Percentiles rank a stretch among this genome's conserved stretches.
Evolutionary conservation across 2,329 filamentous ascomycete species (phyloP).

Genomic region (Penicillium sp.): DNA sequence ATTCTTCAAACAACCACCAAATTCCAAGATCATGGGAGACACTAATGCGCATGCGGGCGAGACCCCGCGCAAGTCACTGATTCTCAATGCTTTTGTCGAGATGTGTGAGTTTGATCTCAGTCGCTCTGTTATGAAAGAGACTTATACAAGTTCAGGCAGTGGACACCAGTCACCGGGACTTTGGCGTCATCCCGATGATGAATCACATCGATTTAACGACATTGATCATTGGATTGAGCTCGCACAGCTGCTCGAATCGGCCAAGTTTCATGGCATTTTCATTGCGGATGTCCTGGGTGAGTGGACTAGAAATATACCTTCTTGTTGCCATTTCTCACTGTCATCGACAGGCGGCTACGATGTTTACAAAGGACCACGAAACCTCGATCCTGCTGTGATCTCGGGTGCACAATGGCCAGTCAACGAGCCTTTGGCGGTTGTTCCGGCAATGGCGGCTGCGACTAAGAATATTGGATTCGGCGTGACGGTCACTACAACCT

Average conservation of each 20-base stretch:
- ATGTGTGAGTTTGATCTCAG: constrained; percentile 35
- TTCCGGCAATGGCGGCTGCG: constrained; percentile 62
- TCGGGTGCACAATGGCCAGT: constrained; percentile 65
- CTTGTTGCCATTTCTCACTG: not conserved
- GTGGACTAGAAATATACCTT: not conserved
- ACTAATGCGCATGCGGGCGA: too few species aligned
- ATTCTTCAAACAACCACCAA: too few species aligned
- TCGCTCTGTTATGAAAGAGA: not conserved
- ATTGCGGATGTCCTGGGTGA: constrained; percentile 59
- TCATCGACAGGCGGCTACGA: constrained; percentile 54
- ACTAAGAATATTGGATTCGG: constrained; percentile 64
- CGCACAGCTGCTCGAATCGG: constrained; percentile 55
- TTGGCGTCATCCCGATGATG: constrained; percentile 60
- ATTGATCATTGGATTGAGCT: constrained; percentile 57
- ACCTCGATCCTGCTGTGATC: constrained; percentile 54
- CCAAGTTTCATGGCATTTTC: constrained; percentile 61
- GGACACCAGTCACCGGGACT: constrained; percentile 53
- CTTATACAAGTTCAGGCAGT: constrained; percentile 32
- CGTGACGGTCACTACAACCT: constrained; percentile 62
- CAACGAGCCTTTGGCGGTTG: constrained; percentile 60
- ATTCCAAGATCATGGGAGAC: too few species aligned
- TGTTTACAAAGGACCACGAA: constrained; percentile 59
- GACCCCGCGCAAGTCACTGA: constrained; percentile 43
- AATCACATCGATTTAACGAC: constrained; percentile 56
- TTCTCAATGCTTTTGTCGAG: constrained; percentile 49